Conservation (phyloP, 2,329 filamentous ascomycete genomes). For the Colletotrichum sp. region DNA sequence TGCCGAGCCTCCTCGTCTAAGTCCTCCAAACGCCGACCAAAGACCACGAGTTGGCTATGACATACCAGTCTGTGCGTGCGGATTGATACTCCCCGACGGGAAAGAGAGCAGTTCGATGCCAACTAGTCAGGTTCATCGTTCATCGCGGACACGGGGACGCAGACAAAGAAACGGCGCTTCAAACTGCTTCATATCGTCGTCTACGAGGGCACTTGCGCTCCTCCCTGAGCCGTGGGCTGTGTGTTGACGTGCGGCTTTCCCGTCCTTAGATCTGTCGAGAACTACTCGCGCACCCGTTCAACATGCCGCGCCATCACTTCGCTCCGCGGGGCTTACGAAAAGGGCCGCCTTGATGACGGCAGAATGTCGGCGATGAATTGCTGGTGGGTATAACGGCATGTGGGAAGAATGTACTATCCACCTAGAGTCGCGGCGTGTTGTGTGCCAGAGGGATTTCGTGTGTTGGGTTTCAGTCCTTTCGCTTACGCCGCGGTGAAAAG, state of each 20-base stretch:
- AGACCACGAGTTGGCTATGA: neutral
- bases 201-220: neutral
- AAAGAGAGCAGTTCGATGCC: neutral
- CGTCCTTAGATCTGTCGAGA: neutral
- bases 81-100: neutral
- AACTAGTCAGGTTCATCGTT: neutral
- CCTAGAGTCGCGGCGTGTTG: neutral
- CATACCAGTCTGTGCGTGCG: neutral
- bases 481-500: neutral
- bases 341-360: neutral
- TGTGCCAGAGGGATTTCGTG: constrained; percentile 17
- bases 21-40: neutral
- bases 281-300: neutral
- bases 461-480: constrained; percentile 4
- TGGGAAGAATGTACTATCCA: neutral
- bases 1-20: neutral
- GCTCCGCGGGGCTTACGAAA: neutral
- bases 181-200: neutral
- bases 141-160: neutral
- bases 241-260: neutral
- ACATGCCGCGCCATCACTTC: neutral
- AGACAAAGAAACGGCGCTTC: neutral
- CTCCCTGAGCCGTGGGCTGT: neutral
- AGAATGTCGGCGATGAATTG: neutral
- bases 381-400: neutral